Percentiles rank a stretch among this genome's conserved stretches.
These are phyloP conservation scores for Abelmoschus esculentus DNA, from an alignment of 345 rosid species.

Conservation along the genomic window DNA sequence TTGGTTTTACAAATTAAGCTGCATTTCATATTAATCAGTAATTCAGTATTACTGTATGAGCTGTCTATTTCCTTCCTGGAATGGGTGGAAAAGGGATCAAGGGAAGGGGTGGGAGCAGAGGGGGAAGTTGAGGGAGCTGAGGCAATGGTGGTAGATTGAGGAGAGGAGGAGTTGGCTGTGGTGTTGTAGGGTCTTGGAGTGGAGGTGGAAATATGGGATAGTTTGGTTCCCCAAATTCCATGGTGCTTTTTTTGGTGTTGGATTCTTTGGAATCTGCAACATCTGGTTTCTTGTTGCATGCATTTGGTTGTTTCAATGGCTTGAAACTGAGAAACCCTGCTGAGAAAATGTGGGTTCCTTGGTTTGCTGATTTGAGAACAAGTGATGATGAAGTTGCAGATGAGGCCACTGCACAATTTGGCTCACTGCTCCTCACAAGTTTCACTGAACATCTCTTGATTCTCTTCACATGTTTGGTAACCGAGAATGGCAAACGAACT, in stretches of 20 bases:
- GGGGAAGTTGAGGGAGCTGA: conserved; percentile 19
- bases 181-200: background rate
- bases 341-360: conserved; percentile 56
- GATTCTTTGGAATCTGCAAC: conserved; percentile 4
- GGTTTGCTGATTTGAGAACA: conserved; percentile 39
- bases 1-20: too few relatives aligned
- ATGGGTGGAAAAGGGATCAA: conserved; percentile 23
- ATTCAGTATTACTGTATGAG: too few relatives aligned
- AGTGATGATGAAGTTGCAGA: conserved; percentile 54
- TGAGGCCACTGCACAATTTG: conserved; percentile 65
- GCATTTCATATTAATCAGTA: too few relatives aligned
- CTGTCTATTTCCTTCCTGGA: conserved; percentile 19
- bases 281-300: conserved; percentile 55
- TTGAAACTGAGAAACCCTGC: conserved; percentile 84
- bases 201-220: conserved; percentile 14
- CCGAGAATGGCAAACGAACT: conserved; percentile 53
- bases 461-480: conserved; percentile 51
- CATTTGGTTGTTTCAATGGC: conserved; percentile 28
- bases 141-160: conserved; percentile 34
- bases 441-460: conserved; percentile 71
- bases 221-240: background rate
- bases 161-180: conserved; percentile 13
- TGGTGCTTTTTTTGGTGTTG: background rate
- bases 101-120: conserved; percentile 39
- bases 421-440: conserved; percentile 62